Evolutionary conservation across 2,329 filamentous ascomycete species (phyloP).

Genomic region (Colletotrichum tabaci): DNA sequence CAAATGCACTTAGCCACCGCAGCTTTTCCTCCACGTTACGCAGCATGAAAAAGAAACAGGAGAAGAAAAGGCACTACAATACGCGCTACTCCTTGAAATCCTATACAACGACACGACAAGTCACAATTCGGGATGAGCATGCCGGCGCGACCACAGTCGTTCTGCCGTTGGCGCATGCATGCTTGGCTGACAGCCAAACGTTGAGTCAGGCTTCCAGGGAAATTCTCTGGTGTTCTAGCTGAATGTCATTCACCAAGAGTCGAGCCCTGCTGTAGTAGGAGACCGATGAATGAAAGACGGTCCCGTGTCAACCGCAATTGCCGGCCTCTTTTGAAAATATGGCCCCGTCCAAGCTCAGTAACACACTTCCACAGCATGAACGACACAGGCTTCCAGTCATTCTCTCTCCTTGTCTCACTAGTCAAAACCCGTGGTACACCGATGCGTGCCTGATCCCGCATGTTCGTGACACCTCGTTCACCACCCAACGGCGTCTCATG

Average conservation of each 20-base stretch:
- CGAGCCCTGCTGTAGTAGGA: neutral
- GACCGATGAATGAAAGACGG: conserved; percentile 1
- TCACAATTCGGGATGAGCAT: neutral
- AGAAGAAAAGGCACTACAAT: neutral
- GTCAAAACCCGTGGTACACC: neutral
- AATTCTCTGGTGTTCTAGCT: neutral
- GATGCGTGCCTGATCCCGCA: conserved; percentile 1
- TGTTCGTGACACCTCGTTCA: neutral
- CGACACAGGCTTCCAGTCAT: neutral
- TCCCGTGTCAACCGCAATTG: neutral
- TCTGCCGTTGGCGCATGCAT: neutral
- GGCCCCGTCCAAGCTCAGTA: neutral
- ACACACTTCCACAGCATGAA: neutral
- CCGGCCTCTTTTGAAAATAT: neutral
- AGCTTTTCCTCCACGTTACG: neutral
- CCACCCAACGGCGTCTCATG: neutral
- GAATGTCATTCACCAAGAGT: neutral
- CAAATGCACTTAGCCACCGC: neutral
- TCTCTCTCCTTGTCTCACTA: neutral
- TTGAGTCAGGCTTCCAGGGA: neutral
- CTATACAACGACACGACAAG: neutral
- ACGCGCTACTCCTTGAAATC: neutral
- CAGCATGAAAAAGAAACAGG: neutral
- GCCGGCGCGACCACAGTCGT: neutral
- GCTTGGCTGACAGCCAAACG: neutral